phyloP scores from a whole-genome alignment of 176 grass and related monocot genomes.

The Alopecurus myosuroides region DNA sequence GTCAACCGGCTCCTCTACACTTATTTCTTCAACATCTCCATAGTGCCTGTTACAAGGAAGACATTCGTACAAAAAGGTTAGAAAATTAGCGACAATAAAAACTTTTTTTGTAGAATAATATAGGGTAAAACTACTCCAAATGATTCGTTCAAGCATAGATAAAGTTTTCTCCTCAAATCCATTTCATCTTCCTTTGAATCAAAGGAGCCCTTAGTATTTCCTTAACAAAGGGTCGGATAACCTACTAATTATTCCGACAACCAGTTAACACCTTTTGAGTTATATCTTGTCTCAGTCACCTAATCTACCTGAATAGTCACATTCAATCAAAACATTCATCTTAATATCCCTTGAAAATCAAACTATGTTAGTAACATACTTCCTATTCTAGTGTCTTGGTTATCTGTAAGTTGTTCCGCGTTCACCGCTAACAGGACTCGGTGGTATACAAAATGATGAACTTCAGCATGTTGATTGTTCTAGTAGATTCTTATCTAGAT shows the following conservation, averaged over 20 bases:
- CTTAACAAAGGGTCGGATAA: neutral
- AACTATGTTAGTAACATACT: neutral
- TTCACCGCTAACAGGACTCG: neutral
- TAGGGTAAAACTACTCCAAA: neutral
- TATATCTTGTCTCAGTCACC: neutral
- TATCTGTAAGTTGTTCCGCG: neutral
- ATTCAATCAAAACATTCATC: neutral
- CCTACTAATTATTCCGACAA: neutral
- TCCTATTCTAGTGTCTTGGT: neutral
- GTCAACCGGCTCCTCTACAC: constrained; percentile 33
- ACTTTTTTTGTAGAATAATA: no score
- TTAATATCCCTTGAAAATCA: neutral
- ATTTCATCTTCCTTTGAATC: neutral
- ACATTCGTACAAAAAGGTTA: neutral
- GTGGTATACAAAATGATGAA: neutral
- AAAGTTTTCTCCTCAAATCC: neutral
- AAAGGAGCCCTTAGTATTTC: no score
- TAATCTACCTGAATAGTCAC: neutral
- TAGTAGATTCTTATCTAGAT: neutral
- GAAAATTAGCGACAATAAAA: neutral
- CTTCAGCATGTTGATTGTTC: neutral
- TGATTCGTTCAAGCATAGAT: neutral
- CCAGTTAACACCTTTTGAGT: neutral
- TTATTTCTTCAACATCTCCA: constrained; percentile 42
- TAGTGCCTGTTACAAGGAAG: constrained; percentile 20